Evolutionary conservation across 164 flowering plant species (phyloP), one percentile per base, ranked within the genome.

Genomic region (Nymphaea colorata): DNA sequence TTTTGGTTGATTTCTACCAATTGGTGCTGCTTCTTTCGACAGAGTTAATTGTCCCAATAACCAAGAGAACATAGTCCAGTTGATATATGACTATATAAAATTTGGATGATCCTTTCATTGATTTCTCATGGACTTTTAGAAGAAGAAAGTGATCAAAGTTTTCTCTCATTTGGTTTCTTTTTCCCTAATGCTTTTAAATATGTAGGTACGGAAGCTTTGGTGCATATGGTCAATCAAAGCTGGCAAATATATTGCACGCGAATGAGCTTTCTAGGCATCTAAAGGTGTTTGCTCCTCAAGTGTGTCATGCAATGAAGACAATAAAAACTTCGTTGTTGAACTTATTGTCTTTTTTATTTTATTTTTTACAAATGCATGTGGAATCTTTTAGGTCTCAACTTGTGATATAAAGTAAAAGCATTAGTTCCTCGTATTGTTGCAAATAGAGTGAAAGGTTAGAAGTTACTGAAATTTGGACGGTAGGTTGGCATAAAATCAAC

Each of bases 201-300:
- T 71, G 15, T 86, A 89, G 96, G 62, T 87, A 83, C 69, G 69
- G 17, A 62, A 66, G 65, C 41, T 2, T 73, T 0, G 44, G 0
- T 44, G 93, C 93, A 42, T 89, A 89, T 79, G 89, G 93, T 41
- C 89, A 85, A 69, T 89, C 96, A 67, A 89, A 89, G 80, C 86
- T 89, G 69, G 80, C 86, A n/a, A 89, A 89, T 69, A 76, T 87
- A 76, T 72, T 89, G 80, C 96, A 89, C 71, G 87, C 92, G 5
- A 87, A 86, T 55, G 96, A 87, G 75, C 93, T 89, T 41, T 41
- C 86, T 41, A 82, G 80, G 69, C 79, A 79, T 62, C 68, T 89
- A 4, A 79, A 86, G 92, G 94, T 88, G 79, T 61, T 62, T 4
- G 41, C 45, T 18, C 43, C 55, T 47, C 12, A 47, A 47, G 12